Conservation (phyloP, 139 green algal species). For the Pleodorina starrii region DNA sequence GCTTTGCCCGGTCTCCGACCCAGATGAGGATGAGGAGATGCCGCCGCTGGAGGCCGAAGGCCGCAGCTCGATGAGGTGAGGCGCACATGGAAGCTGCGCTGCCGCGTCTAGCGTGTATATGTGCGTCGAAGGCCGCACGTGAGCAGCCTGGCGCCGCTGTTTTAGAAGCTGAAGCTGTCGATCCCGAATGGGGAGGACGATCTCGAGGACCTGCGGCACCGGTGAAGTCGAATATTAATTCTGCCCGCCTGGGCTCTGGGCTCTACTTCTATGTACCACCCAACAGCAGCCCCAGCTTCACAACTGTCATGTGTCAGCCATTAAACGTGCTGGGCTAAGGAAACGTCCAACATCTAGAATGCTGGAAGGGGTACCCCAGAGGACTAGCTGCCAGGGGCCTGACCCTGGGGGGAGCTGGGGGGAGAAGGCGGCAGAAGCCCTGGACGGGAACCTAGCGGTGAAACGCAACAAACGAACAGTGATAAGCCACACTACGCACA, state of each 20-base stretch:
- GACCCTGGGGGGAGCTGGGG: no score
- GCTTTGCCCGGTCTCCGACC: neutral
- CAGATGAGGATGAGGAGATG: neutral
- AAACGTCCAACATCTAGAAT: neutral
- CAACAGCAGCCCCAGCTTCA: neutral
- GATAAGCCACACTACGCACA: neutral
- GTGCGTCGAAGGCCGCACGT: neutral
- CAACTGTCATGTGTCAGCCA: neutral
- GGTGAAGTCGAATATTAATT: neutral
- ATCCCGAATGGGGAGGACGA: slow-evolving; percentile 23
- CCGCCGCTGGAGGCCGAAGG: neutral
- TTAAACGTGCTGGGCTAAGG: neutral
- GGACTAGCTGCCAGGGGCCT: neutral
- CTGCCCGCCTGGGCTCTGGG: neutral
- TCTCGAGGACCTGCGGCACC: slow-evolving; percentile 6
- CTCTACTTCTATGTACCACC: neutral
- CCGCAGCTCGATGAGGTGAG: neutral
- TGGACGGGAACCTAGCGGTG: neutral
- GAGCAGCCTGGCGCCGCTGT: neutral
- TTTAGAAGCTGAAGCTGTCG: neutral
- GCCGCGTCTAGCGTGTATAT: neutral
- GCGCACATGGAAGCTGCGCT: no score
- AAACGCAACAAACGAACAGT: neutral
- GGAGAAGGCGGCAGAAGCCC: neutral
- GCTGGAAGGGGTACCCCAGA: neutral